These are phyloP conservation scores for Saccharata proteae DNA, from an alignment of 2,329 filamentous ascomycete genomes.

Conservation along the genomic window DNA sequence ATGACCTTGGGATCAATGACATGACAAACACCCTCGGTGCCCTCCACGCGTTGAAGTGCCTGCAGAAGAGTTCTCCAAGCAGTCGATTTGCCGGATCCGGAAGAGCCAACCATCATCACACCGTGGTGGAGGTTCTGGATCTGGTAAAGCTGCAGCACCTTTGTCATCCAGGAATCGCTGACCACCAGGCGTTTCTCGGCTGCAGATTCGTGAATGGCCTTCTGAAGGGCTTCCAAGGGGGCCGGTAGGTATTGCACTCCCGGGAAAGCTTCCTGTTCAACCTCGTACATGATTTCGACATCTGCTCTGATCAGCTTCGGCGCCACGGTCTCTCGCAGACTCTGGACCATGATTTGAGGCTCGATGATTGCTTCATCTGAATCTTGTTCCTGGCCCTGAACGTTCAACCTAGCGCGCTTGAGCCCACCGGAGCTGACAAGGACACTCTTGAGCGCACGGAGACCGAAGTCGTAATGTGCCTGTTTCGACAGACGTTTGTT, in stretches of 20 bases:
- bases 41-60: constrained; percentile 81
- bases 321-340: constrained; percentile 93
- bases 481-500: constrained; percentile 75
- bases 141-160: constrained; percentile 91
- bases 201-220: constrained; percentile 72
- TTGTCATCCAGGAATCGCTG: constrained; percentile 93
- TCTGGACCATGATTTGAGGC: constrained; percentile 96
- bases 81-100: constrained; percentile 91
- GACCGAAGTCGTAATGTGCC: constrained; percentile 96
- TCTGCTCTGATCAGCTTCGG: constrained; percentile 92
- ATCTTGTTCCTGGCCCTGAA: constrained; percentile 24
- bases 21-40: constrained; percentile 86
- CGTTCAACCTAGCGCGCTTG: constrained; percentile 68
- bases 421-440: constrained; percentile 93
- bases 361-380: constrained; percentile 66
- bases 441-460: constrained; percentile 96
- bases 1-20: constrained; percentile 99
- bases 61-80: constrained; percentile 89
- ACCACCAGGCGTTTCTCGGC: constrained; percentile 77
- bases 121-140: constrained; percentile 97
- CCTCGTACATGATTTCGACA: constrained; percentile 73
- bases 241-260: constrained; percentile 88
- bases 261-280: constrained; percentile 80
- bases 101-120: constrained; percentile 99
- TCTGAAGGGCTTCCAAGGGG: constrained; percentile 65